Evolutionary conservation across 2,329 filamentous ascomycete genomes (phyloP), one percentile per base, ranked within the genome.

Genomic region (Dothideomycetes sp.): DNA sequence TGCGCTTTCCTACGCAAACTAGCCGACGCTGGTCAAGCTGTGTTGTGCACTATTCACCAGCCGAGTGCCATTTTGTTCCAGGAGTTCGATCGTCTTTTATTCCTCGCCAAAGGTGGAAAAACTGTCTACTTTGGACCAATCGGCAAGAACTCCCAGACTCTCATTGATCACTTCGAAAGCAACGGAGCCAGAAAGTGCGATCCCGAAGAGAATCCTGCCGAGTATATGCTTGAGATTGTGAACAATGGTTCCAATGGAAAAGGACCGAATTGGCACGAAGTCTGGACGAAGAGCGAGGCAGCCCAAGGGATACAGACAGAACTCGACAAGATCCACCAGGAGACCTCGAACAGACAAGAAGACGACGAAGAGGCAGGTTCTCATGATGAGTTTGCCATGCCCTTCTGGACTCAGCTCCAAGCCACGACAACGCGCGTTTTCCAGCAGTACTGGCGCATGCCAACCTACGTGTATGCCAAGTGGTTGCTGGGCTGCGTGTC

Each of bases 41-140:
- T 94, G 49, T 72, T 94, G 3, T 93, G 85, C 63, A 94, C 87
- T 0, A 94, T 94, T 47, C 87, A 94, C 58, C 87, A 94, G 57
- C 86, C 87, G 2, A 89, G 87, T 48, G 83, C 84, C 12, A 79
- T 84, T 0, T 69, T 94, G 0, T 94, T 94, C 50, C 84, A 91
- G 58, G 81, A 87, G 59, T 94, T 94, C 48, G 86, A 94, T 55
- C 75, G 85, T 10, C 70, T 94, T 2, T 65, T 94, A 4, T 70
- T 94, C 3, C 70, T 94, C 2, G 77, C 89, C 59, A 72, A 75
- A 31, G 86, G 86, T 44, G 86, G 86, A 3, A 73, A 79, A 40
- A 84, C 82, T 34, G 84, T 93, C 36, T 94, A 94, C 64, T 89
- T 91, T 52, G 85, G 85, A 15, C 79, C 88, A 43, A 81, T 94